These are phyloP conservation scores for Saturnispora saitoi DNA, from an alignment of 805 yeast species.

Conservation along the genomic window DNA sequence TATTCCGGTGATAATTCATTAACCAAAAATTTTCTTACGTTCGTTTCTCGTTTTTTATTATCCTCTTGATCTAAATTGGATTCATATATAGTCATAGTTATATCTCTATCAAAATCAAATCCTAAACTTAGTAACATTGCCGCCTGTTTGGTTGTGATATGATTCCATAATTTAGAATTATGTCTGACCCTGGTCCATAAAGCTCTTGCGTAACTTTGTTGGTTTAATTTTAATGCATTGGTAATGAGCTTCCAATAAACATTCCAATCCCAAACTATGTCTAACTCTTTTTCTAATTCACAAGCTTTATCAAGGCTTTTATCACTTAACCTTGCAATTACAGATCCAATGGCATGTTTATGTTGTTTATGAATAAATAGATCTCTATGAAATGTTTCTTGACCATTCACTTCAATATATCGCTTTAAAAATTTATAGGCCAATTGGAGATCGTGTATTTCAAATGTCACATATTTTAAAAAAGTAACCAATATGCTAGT, in stretches of 20 bases:
- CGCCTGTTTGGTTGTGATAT: slow-evolving; percentile 1
- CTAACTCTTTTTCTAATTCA: not conserved
- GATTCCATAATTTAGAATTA: not conserved
- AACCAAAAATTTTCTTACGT: not conserved
- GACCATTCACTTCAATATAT: not conserved
- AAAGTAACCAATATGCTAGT: slow-evolving; percentile 16
- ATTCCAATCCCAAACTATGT: slow-evolving; percentile 5
- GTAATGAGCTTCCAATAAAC: slow-evolving; percentile 1
- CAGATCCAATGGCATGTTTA: not conserved
- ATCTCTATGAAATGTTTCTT: not conserved
- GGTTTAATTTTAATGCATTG: not conserved
- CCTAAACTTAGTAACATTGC: slow-evolving; percentile 1
- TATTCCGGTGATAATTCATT: slow-evolving; percentile 4
- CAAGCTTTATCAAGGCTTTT: not conserved
- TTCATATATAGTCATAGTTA: not conserved
- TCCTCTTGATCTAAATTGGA: not conserved
- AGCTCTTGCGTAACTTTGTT: not conserved
- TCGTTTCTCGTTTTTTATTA: not conserved
- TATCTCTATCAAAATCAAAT: not conserved
- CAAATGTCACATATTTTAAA: slow-evolving; percentile 1
- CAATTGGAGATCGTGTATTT: slow-evolving; percentile 11
- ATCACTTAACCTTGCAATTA: not conserved
- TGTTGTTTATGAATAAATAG: not conserved
- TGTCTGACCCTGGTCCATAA: slow-evolving; percentile 3
- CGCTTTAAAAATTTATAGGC: slow-evolving; percentile 3